Percentiles rank a stretch among this genome's conserved stretches.
phyloP scores from a whole-genome alignment of 352 stramenopile genomes.

The Pythium aristosporum region DNA sequence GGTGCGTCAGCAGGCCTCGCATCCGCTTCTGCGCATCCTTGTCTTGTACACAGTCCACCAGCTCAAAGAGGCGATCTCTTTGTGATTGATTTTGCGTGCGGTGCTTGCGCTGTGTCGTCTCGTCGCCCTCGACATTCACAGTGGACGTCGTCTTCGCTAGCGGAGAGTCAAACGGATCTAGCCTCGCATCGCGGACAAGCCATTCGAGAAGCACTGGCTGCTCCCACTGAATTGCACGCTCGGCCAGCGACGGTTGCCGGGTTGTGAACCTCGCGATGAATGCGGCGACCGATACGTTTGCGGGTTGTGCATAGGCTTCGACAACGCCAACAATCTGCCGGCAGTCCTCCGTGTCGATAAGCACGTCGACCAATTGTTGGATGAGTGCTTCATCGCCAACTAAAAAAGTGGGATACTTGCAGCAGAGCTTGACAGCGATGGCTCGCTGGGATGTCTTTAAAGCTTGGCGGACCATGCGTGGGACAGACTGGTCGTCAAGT shows the following conservation, averaged over 20 bases:
- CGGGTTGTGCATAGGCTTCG: background rate
- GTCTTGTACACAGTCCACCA: slow-evolving; percentile 5
- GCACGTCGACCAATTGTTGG: slow-evolving; percentile 1
- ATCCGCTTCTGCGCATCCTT: slow-evolving; percentile 2
- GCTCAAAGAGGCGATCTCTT: background rate
- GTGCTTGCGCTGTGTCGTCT: too few relatives aligned
- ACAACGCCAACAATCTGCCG: slow-evolving; percentile 1
- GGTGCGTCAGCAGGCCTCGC: slow-evolving; percentile 3
- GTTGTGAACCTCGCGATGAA: slow-evolving; percentile 3
- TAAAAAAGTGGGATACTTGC: slow-evolving; percentile 2
- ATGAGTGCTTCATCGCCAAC: background rate
- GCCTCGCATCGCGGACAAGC: slow-evolving; percentile 1
- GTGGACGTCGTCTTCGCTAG: too few relatives aligned
- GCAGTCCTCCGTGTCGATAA: slow-evolving; percentile 8
- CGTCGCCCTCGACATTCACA: background rate
- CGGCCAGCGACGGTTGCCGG: background rate
- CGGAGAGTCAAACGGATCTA: slow-evolving; percentile 12
- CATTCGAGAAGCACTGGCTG: slow-evolving; percentile 7
- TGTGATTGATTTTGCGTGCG: background rate
- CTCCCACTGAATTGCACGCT: slow-evolving; percentile 10
- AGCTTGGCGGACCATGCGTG: slow-evolving; percentile 5
- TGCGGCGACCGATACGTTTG: background rate
- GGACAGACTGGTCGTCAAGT: background rate
- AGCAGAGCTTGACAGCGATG: background rate
- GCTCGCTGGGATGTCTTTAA: background rate